Evolutionary conservation across 805 yeast genomes (phyloP).

Genomic region (Wickerhamomyces pijperi): DNA sequence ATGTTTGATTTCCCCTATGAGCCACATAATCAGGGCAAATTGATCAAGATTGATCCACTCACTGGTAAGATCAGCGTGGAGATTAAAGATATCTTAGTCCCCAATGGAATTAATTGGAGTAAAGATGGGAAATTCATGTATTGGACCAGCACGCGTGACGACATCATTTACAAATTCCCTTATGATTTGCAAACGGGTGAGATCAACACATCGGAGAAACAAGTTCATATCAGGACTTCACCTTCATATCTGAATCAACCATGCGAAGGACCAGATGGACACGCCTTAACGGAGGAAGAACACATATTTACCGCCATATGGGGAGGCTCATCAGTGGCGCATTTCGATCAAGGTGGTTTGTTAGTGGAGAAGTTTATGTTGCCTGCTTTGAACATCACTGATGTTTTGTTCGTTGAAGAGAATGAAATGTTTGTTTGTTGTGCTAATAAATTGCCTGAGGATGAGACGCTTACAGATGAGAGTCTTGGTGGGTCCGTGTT

Average conservation of each 20-base stretch:
- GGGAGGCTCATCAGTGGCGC: constrained; percentile 45
- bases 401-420: constrained; percentile 51
- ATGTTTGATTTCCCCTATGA: constrained; percentile 46
- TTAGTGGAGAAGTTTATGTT: constrained; percentile 38
- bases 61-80: constrained; percentile 20
- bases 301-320: constrained; percentile 56
- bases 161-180: constrained; percentile 35
- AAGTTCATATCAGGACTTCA: background rate
- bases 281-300: constrained; percentile 42
- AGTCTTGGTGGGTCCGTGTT: constrained; percentile 50
- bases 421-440: constrained; percentile 59
- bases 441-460: constrained; percentile 40
- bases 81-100: constrained; percentile 27
- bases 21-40: constrained; percentile 34
- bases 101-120: constrained; percentile 68
- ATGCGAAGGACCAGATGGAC: constrained; percentile 59
- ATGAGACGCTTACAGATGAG: constrained; percentile 19
- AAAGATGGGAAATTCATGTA: constrained; percentile 29
- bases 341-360: constrained; percentile 36
- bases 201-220: constrained; percentile 21
- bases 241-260: constrained; percentile 2
- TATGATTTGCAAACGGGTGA: constrained; percentile 33
- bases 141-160: constrained; percentile 41
- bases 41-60: constrained; percentile 28
- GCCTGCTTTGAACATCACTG: constrained; percentile 53